phyloP scores from a whole-genome alignment of 805 yeast species.

The Komagataella ulmi region DNA sequence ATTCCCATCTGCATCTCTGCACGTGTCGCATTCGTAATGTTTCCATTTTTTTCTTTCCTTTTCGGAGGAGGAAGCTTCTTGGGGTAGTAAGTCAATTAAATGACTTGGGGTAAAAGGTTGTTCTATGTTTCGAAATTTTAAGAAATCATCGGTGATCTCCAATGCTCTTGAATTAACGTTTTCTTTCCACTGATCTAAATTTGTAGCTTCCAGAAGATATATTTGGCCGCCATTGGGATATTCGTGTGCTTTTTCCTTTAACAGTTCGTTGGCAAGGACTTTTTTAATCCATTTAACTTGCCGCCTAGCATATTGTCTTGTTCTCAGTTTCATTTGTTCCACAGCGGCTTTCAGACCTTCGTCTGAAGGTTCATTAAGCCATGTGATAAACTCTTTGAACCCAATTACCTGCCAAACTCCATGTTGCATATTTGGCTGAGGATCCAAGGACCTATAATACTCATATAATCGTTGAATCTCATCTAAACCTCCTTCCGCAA shows the following conservation, averaged over 20 bases:
- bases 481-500: conserved; percentile 47
- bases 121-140: conserved; percentile 2
- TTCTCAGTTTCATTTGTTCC: conserved; percentile 68
- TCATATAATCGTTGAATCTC: conserved; percentile 55
- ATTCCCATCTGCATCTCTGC: conserved; percentile 39
- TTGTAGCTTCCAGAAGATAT: conserved; percentile 66
- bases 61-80: neutral
- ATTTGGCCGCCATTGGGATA: conserved; percentile 50
- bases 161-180: conserved; percentile 45
- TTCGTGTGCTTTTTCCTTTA: conserved; percentile 27
- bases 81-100: conserved; percentile 1
- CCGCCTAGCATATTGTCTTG: conserved; percentile 75
- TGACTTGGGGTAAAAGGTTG: conserved; percentile 4
- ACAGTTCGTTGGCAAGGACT: conserved; percentile 46
- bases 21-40: conserved; percentile 54
- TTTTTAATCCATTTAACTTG: conserved; percentile 89
- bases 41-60: conserved; percentile 31
- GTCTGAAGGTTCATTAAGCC: conserved; percentile 1
- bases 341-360: conserved; percentile 28
- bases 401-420: conserved; percentile 96
- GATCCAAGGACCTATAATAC: conserved; percentile 20
- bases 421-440: conserved; percentile 38
- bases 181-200: conserved; percentile 45
- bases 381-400: conserved; percentile 78
- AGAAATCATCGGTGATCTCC: conserved; percentile 24